Conservation (phyloP, 2,329 filamentous ascomycete species). For the Apiospora phragmitis region DNA sequence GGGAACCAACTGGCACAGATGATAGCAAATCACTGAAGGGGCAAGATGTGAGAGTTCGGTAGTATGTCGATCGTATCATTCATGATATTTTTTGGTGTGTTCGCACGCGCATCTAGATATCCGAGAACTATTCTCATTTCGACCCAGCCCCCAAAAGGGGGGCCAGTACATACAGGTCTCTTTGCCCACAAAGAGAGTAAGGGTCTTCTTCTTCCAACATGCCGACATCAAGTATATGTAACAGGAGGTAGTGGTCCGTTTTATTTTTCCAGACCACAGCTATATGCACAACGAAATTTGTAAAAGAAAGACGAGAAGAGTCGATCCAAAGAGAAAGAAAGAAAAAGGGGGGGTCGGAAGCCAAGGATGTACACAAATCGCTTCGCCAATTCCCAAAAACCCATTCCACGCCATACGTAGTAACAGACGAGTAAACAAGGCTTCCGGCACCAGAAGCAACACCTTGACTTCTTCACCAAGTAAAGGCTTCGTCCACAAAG, state of each 20-base stretch:
- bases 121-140: background rate
- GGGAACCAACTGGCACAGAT: background rate
- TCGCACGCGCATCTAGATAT: background rate
- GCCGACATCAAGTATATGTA: background rate
- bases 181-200: background rate
- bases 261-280: background rate
- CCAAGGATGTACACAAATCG: background rate
- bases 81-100: slow-evolving; percentile 3
- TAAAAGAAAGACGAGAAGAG: slow-evolving; percentile 10
- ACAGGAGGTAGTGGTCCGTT: background rate
- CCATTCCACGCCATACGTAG: background rate
- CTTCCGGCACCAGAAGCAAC: background rate
- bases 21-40: background rate
- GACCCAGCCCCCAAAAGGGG: background rate
- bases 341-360: background rate
- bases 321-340: slow-evolving; percentile 5
- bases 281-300: slow-evolving; percentile 7
- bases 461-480: slow-evolving; percentile 43
- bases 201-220: background rate
- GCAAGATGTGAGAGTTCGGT: background rate
- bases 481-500: slow-evolving; percentile 79
- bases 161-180: background rate
- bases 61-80: background rate
- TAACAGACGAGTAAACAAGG: background rate
- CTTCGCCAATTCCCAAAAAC: background rate